Evolutionary conservation across 441 rosid species (phyloP).

Genomic region (Theobroma grandiflorum): DNA sequence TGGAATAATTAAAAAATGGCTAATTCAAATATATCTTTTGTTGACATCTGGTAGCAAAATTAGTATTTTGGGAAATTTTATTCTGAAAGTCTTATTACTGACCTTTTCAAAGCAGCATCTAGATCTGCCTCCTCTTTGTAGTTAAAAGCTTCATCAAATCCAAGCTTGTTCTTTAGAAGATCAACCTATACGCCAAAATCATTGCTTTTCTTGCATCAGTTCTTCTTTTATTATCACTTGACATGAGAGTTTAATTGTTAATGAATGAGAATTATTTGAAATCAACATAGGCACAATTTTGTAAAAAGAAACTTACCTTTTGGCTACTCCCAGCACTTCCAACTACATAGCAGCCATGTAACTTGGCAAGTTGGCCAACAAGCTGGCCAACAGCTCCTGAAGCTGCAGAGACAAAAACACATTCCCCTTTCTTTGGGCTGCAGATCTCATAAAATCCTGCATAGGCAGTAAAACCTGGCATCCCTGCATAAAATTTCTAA

Average conservation of each 20-base stretch:
- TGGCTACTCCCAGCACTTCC: slow-evolving; percentile 81
- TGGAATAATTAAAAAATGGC: not conserved
- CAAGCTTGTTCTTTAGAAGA: slow-evolving; percentile 65
- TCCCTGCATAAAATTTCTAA: slow-evolving; percentile 50
- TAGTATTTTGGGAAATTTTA: not conserved
- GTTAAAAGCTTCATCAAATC: slow-evolving; percentile 83
- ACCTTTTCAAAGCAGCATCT: slow-evolving; percentile 75
- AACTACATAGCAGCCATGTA: slow-evolving; percentile 84
- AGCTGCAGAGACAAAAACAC: slow-evolving; percentile 78
- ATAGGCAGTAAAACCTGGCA: slow-evolving; percentile 87
- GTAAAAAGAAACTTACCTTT: slow-evolving; percentile 49
- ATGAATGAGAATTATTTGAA: not conserved
- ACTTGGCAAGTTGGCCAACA: slow-evolving; percentile 88
- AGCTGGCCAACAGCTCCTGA: slow-evolving; percentile 93
- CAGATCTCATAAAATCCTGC: slow-evolving; percentile 79
- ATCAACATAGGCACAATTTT: not conserved
- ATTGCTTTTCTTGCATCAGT: not conserved
- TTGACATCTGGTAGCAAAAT: not conserved
- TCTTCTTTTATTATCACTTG: not conserved
- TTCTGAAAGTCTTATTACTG: not conserved
- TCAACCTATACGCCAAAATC: slow-evolving; percentile 56
- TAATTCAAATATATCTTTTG: not conserved
- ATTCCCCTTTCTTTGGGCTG: slow-evolving; percentile 69
- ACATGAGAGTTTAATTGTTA: slow-evolving; percentile 3
- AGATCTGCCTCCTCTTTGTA: slow-evolving; percentile 76